Conservation (phyloP, 2,329 filamentous ascomycete genomes). For the Colletotrichum chlorophyti region DNA sequence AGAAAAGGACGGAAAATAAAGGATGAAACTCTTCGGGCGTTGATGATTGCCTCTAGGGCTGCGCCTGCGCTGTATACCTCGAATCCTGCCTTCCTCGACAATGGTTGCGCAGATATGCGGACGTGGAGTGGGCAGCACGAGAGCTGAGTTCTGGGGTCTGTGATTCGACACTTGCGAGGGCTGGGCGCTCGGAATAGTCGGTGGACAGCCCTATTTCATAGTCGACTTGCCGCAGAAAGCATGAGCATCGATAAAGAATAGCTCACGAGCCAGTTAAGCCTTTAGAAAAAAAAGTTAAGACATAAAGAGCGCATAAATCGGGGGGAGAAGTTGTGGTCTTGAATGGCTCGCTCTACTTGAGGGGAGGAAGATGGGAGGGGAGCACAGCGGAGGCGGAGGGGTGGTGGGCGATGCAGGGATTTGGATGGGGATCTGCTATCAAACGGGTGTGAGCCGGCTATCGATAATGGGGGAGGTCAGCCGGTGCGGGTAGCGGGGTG, state of each 20-base stretch:
- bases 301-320: conserved; percentile 11
- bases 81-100: too few species aligned
- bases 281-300: conserved; percentile 12
- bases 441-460: conserved; percentile 25
- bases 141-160: conserved; percentile 11
- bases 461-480: conserved; percentile 27
- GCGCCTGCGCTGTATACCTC: too few species aligned
- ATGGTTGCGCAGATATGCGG: not conserved
- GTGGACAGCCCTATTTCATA: conserved; percentile 22
- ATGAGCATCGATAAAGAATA: not conserved
- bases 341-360: conserved; percentile 1
- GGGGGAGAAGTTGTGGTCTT: conserved; percentile 6
- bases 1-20: too few species aligned
- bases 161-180: conserved; percentile 13
- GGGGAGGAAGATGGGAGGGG: not conserved
- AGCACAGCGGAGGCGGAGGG: too few species aligned
- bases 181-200: conserved; percentile 12
- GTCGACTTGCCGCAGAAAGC: not conserved
- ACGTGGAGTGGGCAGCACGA: conserved; percentile 11
- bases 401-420: conserved; percentile 5
- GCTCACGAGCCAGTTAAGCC: not conserved
- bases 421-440: conserved; percentile 22
- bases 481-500: conserved; percentile 25
- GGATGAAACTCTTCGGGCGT: too few species aligned
- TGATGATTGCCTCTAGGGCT: too few species aligned